A percentile compares a stretch with the other conserved stretches of the same genome.
Evolutionary conservation across 2,329 filamentous ascomycete genomes (phyloP).

Genomic region (Pseudocercospora pini-densiflorae): DNA sequence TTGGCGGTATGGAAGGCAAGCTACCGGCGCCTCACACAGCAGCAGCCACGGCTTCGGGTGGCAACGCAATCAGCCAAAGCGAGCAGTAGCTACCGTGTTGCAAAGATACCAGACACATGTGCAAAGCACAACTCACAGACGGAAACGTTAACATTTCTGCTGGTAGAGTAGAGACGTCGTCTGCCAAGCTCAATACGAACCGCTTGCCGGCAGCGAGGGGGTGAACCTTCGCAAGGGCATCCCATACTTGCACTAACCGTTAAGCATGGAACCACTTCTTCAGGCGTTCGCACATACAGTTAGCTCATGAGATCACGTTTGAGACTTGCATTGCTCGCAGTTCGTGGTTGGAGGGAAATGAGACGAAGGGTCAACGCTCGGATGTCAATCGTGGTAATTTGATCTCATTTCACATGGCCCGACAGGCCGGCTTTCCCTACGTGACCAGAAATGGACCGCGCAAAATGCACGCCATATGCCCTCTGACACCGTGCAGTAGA

Average conservation of each 20-base stretch:
- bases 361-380: conserved; percentile 1
- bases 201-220: conserved; percentile 4
- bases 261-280: conserved; percentile 2
- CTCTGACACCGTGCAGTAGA: conserved; percentile 12
- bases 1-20: conserved; percentile 8
- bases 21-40: neutral
- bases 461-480: conserved; percentile 11
- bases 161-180: neutral
- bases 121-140: neutral
- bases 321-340: neutral
- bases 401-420: conserved; percentile 15
- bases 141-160: conserved; percentile 3
- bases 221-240: conserved; percentile 5
- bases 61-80: conserved; percentile 5
- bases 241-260: neutral
- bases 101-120: neutral
- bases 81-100: conserved; percentile 1
- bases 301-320: conserved; percentile 2
- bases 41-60: conserved; percentile 9
- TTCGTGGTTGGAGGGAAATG: conserved; percentile 9
- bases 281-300: conserved; percentile 1
- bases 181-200: conserved; percentile 10
- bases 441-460: conserved; percentile 11
- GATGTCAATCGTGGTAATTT: conserved; percentile 7
- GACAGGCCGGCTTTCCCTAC: conserved; percentile 15